A percentile compares a stretch with the other conserved stretches of the same genome.
Conservation (phyloP, 1,284 basidiomycete species). For the Boletus semigastroideus region DNA sequence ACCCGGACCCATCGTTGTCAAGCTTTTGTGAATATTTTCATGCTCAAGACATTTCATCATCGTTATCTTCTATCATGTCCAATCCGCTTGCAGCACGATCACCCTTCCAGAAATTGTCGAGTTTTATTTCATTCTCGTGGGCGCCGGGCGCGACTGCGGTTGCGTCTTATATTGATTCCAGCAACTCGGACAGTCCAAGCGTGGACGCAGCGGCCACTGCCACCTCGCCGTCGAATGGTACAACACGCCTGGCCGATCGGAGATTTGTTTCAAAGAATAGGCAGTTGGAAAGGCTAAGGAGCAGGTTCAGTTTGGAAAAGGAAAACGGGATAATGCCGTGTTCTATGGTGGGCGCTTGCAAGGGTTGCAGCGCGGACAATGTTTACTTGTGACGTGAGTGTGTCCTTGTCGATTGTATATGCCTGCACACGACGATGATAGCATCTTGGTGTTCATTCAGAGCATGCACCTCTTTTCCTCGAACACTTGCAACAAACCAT, state of each 20-base stretch:
- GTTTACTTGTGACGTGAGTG: slow-evolving; percentile 45
- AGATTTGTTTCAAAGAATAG: slow-evolving; percentile 58
- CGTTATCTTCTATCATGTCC: slow-evolving; percentile 48
- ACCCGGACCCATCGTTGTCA: slow-evolving; percentile 6
- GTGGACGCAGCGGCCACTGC: slow-evolving; percentile 17
- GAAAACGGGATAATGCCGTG: slow-evolving; percentile 33
- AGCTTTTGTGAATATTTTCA: slow-evolving; percentile 26
- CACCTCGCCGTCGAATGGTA: slow-evolving; percentile 11
- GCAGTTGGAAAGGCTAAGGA: slow-evolving; percentile 60
- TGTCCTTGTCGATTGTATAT: slow-evolving; percentile 2
- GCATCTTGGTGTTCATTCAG: slow-evolving; percentile 6
- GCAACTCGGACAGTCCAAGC: slow-evolving; percentile 25
- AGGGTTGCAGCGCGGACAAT: slow-evolving; percentile 40
- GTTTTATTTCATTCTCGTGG: slow-evolving; percentile 57
- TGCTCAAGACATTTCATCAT: slow-evolving; percentile 32
- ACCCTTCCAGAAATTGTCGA: slow-evolving; percentile 48
- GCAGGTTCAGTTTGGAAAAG: slow-evolving; percentile 48
- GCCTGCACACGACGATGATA: slow-evolving; percentile 2
- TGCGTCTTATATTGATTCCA: slow-evolving; percentile 29
- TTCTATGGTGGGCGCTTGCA: slow-evolving; percentile 39
- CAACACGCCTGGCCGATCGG: slow-evolving; percentile 25
- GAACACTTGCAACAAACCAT: slow-evolving; percentile 5
- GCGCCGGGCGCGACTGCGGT: slow-evolving; percentile 40
- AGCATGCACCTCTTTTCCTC: slow-evolving; percentile 3
- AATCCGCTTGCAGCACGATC: slow-evolving; percentile 51